Base-by-base conservation (phyloP, 345 rosid species). In the Angophora floribunda region DNA sequence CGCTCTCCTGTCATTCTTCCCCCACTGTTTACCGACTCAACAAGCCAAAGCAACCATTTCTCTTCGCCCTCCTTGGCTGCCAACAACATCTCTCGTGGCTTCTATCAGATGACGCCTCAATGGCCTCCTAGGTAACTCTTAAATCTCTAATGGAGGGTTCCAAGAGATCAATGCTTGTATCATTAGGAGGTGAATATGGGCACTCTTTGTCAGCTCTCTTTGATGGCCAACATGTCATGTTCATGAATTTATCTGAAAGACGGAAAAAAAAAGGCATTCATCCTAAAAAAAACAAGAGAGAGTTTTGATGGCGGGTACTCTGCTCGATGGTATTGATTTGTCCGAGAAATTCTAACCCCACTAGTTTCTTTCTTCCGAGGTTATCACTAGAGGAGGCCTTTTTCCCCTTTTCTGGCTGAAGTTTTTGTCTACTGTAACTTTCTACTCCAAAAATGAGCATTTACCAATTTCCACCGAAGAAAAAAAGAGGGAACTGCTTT, bases 1-100 rank as follows among this genome's bases (percentile, higher is more conserved):
- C 94, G 89, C 86, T 75, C 95, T 65, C 92, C 96, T 89, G 92
- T 96, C 90, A 87, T 87, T 90, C 93, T 91, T 89, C 92, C 95
- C 22, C 91, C 95, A 24, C 91, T 91, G 91, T 91, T 93, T 4
- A 75, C 49, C 28, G 28, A 75, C 82, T 41, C 82, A 75, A 75
- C 82, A 75, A 41, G 82, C 82, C 82, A 41, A 41, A 75, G 49
- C 82, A 75, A 41, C 49, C 49, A 7, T 21, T 21, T 82, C 51
- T 21, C 82, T 41, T 75, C 26, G 11, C 49, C 82, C 49, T 41
- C 82, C 82, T 75, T 6, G 7, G 82, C 49, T 75, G 82, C 45
- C 82, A 75, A 53, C 59, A 53, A 75, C 82, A 19, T 75, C 49
- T 41, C 49, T 75, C 49, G 47, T 36, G 49, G 49, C 82, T 75